Evolutionary conservation across 495 filamentous ascomycete species (phyloP), one percentile per base, ranked within the genome.

Genomic region (Hamigera avellanea): DNA sequence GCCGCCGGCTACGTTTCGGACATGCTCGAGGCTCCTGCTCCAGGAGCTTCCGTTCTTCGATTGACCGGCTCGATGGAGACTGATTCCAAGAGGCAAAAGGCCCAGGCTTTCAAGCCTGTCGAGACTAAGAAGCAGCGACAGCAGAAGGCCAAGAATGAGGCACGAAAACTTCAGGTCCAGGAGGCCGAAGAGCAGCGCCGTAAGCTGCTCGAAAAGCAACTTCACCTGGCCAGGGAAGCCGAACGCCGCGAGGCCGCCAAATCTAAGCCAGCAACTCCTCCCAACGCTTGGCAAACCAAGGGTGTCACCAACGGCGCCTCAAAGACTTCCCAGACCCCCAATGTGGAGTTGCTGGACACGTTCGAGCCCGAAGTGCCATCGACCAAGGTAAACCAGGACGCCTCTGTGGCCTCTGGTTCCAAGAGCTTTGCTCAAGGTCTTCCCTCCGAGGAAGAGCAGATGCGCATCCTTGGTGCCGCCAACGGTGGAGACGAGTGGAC

Each of bases 51-150:
- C 4, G 76, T 86, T 26, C 71, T 94, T 25, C 78, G 82, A 14
- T 59, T 94, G 30, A 87, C 80, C 29, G 75, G 76, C 28, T 59
- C 68, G 4, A 64, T 72, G 19, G 73, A 81, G 44, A 62, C 62
- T 29, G 71, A 75, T 46, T 57, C 73, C 30, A 81, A 78, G 64
- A 72, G 78, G 56, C 62, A 70, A 52, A 81, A 81, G 66, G 46
- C 64, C 38, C 66, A 70, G 50, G 68, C 72, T 50, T 61, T 61
- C 53, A 62, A 67, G 52, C 54, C 59, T 35, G 70, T 67, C 9
- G 81, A 88, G 61, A 82, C 78, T 17, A 93, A 94, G 78, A 94
- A 93, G 69, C 83, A 89, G 62, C 77, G 86, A 33, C 84, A 91
- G 64, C 83, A 91, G 61, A 72, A 75, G 25, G 69, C 76, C 55